A percentile compares a stretch with the other conserved stretches of the same genome.
Conservation (phyloP, 345 rosid genomes). For the Linum trigynum region DNA sequence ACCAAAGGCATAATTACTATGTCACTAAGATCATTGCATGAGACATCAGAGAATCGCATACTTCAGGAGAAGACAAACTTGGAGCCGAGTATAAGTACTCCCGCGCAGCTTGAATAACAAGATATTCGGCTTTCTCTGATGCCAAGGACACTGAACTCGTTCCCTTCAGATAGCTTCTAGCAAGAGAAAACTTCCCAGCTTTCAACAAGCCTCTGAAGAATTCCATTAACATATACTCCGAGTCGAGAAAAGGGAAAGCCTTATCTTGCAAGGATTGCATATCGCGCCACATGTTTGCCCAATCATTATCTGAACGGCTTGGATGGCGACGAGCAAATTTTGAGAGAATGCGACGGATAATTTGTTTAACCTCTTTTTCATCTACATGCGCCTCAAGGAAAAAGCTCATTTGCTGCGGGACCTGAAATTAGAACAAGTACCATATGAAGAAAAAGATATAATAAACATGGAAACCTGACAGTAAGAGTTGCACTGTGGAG, state of each 20-base stretch:
- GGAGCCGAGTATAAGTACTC: conserved; percentile 96
- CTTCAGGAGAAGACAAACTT: conserved; percentile 80
- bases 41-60: conserved; percentile 23
- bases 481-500: too few relatives aligned
- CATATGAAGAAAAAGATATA: neutral
- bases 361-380: conserved; percentile 86
- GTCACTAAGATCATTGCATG: neutral
- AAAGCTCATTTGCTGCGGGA: conserved; percentile 71
- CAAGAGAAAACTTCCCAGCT: conserved; percentile 96
- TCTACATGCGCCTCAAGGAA: conserved; percentile 70
- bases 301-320: conserved; percentile 81
- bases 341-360: conserved; percentile 85
- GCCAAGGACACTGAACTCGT: conserved; percentile 72
- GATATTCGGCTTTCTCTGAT: conserved; percentile 80
- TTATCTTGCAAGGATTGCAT: conserved; percentile 69
- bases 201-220: conserved; percentile 93
- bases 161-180: conserved; percentile 86
- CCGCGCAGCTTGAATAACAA: conserved; percentile 85
- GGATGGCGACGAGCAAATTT: conserved; percentile 71
- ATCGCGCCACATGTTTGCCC: conserved; percentile 99
- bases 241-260: conserved; percentile 84
- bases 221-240: conserved; percentile 77
- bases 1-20: too few relatives aligned
- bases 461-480: too few relatives aligned
- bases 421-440: conserved; percentile 37